Conservation (phyloP, 2,329 filamentous ascomycete species). For the Botrytis paeoniae region DNA sequence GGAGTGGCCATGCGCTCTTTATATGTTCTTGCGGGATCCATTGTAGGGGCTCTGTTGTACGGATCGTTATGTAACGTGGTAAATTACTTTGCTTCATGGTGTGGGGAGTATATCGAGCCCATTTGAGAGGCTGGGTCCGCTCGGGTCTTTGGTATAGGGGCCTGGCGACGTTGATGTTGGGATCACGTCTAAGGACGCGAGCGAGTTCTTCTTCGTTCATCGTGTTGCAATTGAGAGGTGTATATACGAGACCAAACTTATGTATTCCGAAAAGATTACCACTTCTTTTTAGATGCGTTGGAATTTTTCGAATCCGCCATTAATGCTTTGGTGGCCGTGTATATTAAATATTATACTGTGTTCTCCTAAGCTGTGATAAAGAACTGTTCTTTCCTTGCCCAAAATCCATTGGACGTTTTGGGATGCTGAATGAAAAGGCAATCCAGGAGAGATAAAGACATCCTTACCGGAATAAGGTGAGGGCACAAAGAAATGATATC, state of each 20-base stretch:
- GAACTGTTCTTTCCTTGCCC: background rate
- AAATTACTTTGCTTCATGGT: background rate
- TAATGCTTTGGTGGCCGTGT: background rate
- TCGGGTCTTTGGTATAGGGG: background rate
- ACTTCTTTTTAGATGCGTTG: background rate
- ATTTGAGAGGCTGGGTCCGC: background rate
- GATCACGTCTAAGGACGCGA: background rate
- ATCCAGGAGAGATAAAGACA: background rate
- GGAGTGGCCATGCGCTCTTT: background rate
- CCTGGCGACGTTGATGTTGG: background rate
- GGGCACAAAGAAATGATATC: background rate
- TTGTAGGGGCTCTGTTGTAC: background rate
- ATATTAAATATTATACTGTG: background rate
- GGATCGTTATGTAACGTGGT: background rate
- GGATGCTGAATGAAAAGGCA: background rate
- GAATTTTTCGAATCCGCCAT: background rate
- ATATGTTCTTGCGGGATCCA: background rate
- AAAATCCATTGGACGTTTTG: background rate
- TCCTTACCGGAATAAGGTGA: background rate
- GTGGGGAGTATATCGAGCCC: accelerated
- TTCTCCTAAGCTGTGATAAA: background rate
- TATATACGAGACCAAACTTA: background rate
- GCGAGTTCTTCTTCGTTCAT: background rate
- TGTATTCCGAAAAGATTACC: background rate
- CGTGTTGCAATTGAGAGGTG: background rate